Conservation (phyloP, 148 eudicot species). For the Cornus controversa region DNA sequence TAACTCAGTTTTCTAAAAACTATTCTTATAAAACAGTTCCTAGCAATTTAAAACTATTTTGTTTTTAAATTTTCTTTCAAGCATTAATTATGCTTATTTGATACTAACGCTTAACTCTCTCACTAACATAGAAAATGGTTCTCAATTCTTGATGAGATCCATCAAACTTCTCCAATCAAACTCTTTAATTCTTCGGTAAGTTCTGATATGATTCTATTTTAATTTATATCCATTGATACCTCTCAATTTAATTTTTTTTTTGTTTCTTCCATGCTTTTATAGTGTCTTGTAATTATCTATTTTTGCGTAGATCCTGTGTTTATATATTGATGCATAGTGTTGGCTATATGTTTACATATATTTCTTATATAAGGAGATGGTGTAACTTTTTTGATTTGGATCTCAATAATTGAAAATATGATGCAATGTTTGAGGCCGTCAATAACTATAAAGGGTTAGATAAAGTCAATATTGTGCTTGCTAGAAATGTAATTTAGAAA, state of each 20-base stretch:
- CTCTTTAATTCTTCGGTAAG: neutral
- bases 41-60: no score
- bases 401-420: no score
- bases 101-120: neutral
- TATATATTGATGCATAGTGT: neutral
- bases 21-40: no score
- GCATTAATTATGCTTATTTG: no score
- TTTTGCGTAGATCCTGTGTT: neutral
- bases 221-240: neutral
- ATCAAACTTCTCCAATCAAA: neutral
- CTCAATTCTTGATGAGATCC: neutral
- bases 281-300: no score
- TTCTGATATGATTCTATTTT: no score
- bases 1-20: no score
- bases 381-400: neutral
- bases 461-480: no score
- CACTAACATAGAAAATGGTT: neutral
- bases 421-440: no score
- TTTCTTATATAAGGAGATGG: no score
- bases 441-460: neutral
- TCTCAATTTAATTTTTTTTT: neutral
- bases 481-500: neutral
- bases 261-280: no score
- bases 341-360: neutral
- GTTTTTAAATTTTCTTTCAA: no score